A percentile compares a stretch with the other conserved stretches of the same genome.
Evolutionary conservation across 257 asterid species (phyloP).

Genomic region (Oldenlandia corymbosa): DNA sequence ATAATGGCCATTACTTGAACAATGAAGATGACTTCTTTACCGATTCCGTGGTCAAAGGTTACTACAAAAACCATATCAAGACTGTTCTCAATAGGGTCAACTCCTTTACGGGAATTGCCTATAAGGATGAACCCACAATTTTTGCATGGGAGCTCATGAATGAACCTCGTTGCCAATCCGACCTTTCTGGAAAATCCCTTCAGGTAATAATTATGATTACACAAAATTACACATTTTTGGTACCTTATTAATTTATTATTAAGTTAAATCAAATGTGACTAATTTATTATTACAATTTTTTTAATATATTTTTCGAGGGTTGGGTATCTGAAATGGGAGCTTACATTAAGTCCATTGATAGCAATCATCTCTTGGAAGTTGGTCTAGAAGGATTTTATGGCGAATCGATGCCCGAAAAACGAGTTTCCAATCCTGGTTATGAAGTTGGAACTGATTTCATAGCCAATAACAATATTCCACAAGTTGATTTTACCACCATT

Average conservation of each 20-base stretch:
- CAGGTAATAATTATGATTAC: no score
- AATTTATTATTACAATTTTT: no score
- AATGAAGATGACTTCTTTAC: no score
- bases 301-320: conserved; percentile 11
- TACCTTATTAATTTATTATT: no score
- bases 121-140: conserved; percentile 33
- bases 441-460: no score
- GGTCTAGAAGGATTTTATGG: conserved; percentile 94
- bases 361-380: conserved; percentile 46
- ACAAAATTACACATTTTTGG: no score
- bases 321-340: conserved; percentile 42
- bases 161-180: conserved; percentile 31
- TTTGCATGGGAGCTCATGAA: conserved; percentile 39
- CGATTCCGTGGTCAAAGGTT: no score
- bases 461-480: conserved; percentile 36
- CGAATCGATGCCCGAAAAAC: conserved; percentile 47
- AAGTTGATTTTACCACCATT: conserved; percentile 65
- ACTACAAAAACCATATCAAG: no score
- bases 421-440: conserved; percentile 54
- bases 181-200: conserved; percentile 15
- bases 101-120: conserved; percentile 22
- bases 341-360: conserved; percentile 50
- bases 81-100: conserved; percentile 28
- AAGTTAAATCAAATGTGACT: no score
- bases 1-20: no score